Conservation (phyloP, 805 yeast species). For the Wickerhamomyces sydowiorum region DNA sequence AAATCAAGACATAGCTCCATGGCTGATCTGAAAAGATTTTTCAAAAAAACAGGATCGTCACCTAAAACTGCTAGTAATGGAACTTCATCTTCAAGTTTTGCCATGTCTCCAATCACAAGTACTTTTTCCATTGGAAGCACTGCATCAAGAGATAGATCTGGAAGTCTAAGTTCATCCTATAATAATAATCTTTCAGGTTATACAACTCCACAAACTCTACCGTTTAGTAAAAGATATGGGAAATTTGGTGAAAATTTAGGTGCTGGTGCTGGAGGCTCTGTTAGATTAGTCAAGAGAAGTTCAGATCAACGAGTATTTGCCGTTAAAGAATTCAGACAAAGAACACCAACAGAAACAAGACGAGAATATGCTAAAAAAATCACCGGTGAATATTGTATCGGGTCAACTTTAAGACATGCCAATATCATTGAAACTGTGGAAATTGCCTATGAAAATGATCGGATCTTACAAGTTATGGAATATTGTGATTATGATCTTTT, state of each 20-base stretch:
- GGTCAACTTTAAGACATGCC: slow-evolving; percentile 83
- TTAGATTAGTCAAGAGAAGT: slow-evolving; percentile 62
- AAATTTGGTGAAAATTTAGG: slow-evolving; percentile 84
- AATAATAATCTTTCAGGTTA: slow-evolving; percentile 31
- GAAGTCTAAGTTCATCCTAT: slow-evolving; percentile 26
- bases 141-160: slow-evolving; percentile 18
- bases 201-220: slow-evolving; percentile 36
- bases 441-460: slow-evolving; percentile 81
- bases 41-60: slow-evolving; percentile 40
- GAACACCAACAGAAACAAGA: slow-evolving; percentile 65
- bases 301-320: slow-evolving; percentile 75
- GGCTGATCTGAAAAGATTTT: slow-evolving; percentile 72
- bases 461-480: slow-evolving; percentile 89
- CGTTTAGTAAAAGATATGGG: slow-evolving; percentile 71
- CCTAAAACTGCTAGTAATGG: slow-evolving; percentile 14
- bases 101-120: slow-evolving; percentile 13
- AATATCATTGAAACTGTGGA: slow-evolving; percentile 89
- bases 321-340: slow-evolving; percentile 84
- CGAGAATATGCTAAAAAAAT: slow-evolving; percentile 89
- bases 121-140: slow-evolving; percentile 10
- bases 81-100: slow-evolving; percentile 8
- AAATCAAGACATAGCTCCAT: slow-evolving; percentile 67
- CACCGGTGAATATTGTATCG: slow-evolving; percentile 92
- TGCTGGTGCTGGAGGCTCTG: slow-evolving; percentile 95
- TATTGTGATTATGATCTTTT: slow-evolving; percentile 90